These are phyloP conservation scores for Papiliotrema laurentii DNA, from an alignment of 1,284 basidiomycete genomes.

Conservation along the genomic window DNA sequence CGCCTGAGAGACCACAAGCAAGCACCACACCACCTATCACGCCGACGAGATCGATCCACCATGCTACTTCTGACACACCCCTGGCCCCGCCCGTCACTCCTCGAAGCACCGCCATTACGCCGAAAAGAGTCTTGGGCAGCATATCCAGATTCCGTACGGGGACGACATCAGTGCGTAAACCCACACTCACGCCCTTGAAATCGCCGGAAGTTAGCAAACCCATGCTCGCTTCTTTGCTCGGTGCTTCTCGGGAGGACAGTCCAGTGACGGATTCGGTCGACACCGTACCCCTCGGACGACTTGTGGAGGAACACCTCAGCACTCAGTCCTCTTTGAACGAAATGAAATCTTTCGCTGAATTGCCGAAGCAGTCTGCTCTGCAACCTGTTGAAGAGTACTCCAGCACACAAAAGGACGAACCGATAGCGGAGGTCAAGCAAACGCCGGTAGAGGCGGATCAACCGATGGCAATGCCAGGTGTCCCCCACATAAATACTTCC, in stretches of 20 bases:
- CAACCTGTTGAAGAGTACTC: too few relatives aligned
- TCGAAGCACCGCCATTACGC: not conserved
- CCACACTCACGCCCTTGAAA: not conserved
- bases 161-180: not conserved
- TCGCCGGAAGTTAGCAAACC: not conserved
- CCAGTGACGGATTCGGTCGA: too few relatives aligned
- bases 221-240: not conserved
- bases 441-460: too few relatives aligned
- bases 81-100: not conserved
- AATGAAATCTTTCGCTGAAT: too few relatives aligned
- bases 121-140: conserved; percentile 1
- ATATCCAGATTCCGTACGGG: not conserved
- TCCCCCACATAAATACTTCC: too few relatives aligned
- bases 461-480: too few relatives aligned
- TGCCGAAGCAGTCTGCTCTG: too few relatives aligned
- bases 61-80: not conserved
- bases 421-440: too few relatives aligned
- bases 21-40: not conserved
- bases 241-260: not conserved
- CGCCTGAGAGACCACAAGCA: not conserved
- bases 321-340: too few relatives aligned
- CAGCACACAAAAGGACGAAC: too few relatives aligned
- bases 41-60: not conserved
- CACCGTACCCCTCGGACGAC: too few relatives aligned
- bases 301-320: too few relatives aligned